Evolutionary conservation across 2,329 filamentous ascomycete species (phyloP).

Genomic region (Exophiala sideris): DNA sequence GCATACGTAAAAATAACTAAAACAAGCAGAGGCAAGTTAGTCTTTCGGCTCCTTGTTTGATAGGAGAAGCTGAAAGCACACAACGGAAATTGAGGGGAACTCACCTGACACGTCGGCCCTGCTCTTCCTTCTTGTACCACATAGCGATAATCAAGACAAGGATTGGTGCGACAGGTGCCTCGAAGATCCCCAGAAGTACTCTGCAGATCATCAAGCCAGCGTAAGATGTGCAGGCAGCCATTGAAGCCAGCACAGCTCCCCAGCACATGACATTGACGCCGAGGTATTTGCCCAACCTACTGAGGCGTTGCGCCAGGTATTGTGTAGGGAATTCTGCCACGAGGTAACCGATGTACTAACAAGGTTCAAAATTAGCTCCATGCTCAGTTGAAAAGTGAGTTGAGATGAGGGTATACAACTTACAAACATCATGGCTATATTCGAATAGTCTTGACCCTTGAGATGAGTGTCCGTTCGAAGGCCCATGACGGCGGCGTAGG

Average conservation of each 20-base stretch:
- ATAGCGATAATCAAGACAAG: constrained; percentile 52
- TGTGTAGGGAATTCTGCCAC: constrained; percentile 45
- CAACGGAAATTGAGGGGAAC: too few relatives aligned
- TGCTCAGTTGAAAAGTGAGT: not conserved
- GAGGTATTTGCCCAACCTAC: constrained; percentile 25
- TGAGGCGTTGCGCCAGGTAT: constrained; percentile 33
- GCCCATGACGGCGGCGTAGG: constrained; percentile 60
- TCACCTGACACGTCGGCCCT: too few relatives aligned
- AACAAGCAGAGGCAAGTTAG: too few relatives aligned
- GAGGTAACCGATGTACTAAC: constrained; percentile 48
- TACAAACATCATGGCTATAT: constrained; percentile 53
- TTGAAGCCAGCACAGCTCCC: constrained; percentile 45
- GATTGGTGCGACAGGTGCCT: constrained; percentile 48
- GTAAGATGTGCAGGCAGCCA: constrained; percentile 43
- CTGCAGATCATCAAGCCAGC: constrained; percentile 43
- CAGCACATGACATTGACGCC: constrained; percentile 32
- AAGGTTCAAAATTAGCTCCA: not conserved
- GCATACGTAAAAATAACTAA: too few relatives aligned
- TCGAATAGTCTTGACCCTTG: constrained; percentile 48
- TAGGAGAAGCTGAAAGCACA: too few relatives aligned
- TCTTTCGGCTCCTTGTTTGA: too few relatives aligned
- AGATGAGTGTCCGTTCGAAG: constrained; percentile 51
- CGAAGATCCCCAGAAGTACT: constrained; percentile 48
- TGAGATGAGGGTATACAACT: not conserved
- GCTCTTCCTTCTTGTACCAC: constrained; percentile 49